Evolutionary conservation across 2,329 filamentous ascomycete genomes (phyloP), one percentile per base, ranked within the genome.

Genomic region (Achaetomium macrosporum): DNA sequence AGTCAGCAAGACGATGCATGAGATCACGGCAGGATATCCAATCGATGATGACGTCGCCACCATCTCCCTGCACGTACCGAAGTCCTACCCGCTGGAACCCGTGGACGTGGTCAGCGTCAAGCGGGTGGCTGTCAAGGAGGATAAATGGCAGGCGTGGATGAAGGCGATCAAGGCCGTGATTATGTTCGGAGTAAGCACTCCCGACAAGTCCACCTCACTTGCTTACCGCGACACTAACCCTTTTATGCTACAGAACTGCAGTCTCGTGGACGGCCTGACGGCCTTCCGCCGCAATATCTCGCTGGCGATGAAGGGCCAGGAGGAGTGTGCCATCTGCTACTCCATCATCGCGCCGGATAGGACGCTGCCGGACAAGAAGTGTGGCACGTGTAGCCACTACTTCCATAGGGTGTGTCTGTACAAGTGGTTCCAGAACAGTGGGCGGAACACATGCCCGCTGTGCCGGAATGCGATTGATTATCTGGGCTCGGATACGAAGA

Each of bases 261-360:
- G 82, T 65, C 82, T 99, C 53, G 87, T 91, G 50, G 92, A 97
- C 61, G 93, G 91, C 1, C 74, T 99, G 30, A 77, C 85, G 12
- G 84, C 89, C 9, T 97, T 95, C 76, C 83, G 88, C 58, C 82
- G 85, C 58, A 97, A 97, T 68, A 85, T 99, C 12, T 81, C 85
- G 13, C 89, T 90, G 1, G 88, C 89, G 4, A 78, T 99, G 59
- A 93, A 95, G 72, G 93, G 91, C 35, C 91, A 97, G 70, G 88
- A 81, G 17, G 93, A 99, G 69, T 99, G 93, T 66, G 90, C 93
- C 10, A 97, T 97, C 66, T 97, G 92, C 75, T 97, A 97, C 73
- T 90, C 85, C 55, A 90, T 99, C 65, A 89, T 99, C 58, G 89
- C 89, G 16, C 83, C 82, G 8, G 91, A 96, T 68, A 88, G 88